Base-by-base conservation (phyloP, 257 asterid genomes). In the Orobanche coerulescens region DNA sequence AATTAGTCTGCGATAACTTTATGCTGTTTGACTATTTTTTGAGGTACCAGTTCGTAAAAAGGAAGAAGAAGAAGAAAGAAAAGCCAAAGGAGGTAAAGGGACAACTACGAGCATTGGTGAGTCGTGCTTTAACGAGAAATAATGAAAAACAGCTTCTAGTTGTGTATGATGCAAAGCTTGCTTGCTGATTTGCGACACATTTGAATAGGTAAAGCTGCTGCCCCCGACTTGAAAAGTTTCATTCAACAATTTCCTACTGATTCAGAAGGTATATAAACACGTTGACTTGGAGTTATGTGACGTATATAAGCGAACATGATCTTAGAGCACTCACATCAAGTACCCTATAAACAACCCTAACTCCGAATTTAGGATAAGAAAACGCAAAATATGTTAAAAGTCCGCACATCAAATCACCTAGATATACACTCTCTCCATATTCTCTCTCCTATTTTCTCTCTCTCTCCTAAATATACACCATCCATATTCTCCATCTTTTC, bases 51-150 rank as follows among this genome's bases (percentile, higher is more conserved):
- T 72, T 76, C 94, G 86, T 75, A 91, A 77, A 86, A 86, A 81
- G 78, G 95, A 86, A 72, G 97, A 92, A 75, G 97, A 92, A 75
- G 98, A 86, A 71, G 90, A 84, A 78, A 76, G 76, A 66, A 83
- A 71, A 76, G 80, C 86, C 67, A 81, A 73, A 75, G 76, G 60
- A 77, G 87, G 82, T 67, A 84, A 82, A 79, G 69, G 67, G 34
- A 58, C 71, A 16, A 78, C 71, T 22, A 56, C 71, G 14, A 78
- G 64, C 59, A 66, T 71, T 51, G 88, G 98, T 87, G 67, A 77
- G 89, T 64, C 70, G 23, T 23, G n/a, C 36, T 5, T 36, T 50
- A 19, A 15, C 44, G 11, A 2, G 42, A 25, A 48, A 67, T 37
- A 18, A 44, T 7, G 6, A 36, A 61, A 47, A 48, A 49, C 60